phyloP scores from a whole-genome alignment of 345 rosid genomes.

The Eucalyptus camaldulensis region DNA sequence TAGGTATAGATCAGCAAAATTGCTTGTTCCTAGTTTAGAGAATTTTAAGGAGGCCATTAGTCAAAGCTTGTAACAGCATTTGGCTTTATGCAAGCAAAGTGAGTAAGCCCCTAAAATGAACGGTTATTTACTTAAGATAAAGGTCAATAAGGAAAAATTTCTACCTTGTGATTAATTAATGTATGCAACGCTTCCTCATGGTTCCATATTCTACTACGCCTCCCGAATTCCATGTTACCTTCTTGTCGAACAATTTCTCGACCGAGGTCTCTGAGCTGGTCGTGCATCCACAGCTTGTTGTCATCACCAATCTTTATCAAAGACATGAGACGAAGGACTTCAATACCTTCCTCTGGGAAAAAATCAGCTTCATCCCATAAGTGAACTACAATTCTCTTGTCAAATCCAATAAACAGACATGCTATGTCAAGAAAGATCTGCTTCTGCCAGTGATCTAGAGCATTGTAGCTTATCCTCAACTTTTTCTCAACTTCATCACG shows the following conservation, averaged over 20 bases:
- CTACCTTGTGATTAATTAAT: not conserved
- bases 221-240: not conserved
- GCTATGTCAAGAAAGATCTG: slow-evolving; percentile 7
- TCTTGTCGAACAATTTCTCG: slow-evolving; percentile 4
- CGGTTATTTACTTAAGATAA: not conserved
- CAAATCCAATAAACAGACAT: slow-evolving; percentile 1
- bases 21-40: not conserved
- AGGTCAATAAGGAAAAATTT: not conserved
- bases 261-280: slow-evolving; percentile 5
- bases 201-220: slow-evolving; percentile 1
- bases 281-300: slow-evolving; percentile 5
- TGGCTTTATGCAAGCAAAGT: not conserved
- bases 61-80: not conserved
- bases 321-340: slow-evolving; percentile 4
- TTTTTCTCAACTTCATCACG: slow-evolving; percentile 2
- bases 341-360: slow-evolving; percentile 7
- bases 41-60: not conserved
- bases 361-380: slow-evolving; percentile 2
- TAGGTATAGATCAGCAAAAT: not conserved
- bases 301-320: slow-evolving; percentile 3
- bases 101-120: not conserved
- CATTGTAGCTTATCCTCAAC: slow-evolving; percentile 1
- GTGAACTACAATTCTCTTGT: slow-evolving; percentile 2
- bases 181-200: not conserved
- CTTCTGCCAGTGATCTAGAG: slow-evolving; percentile 6